phyloP scores from a whole-genome alignment of 2,329 filamentous ascomycete species.

The Ascochyta fabae region DNA sequence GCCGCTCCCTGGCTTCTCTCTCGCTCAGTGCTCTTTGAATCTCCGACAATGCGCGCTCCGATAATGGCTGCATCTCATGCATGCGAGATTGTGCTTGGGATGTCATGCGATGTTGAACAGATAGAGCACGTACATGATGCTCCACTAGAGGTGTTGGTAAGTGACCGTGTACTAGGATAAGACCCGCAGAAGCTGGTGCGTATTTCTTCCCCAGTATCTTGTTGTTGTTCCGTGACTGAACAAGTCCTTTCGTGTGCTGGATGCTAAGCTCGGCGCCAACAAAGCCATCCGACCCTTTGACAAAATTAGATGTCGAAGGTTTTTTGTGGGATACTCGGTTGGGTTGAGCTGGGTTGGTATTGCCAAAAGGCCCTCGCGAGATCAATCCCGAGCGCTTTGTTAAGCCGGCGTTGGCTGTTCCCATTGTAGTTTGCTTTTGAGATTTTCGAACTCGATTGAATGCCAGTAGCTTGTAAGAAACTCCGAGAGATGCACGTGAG shows the following conservation, averaged over 20 bases:
- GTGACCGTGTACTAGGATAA: conserved; percentile 13
- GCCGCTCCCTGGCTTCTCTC: background rate
- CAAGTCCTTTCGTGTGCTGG: background rate
- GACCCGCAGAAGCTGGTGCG: background rate
- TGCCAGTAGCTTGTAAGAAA: background rate
- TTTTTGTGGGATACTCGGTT: background rate
- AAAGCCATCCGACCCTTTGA: conserved; percentile 21
- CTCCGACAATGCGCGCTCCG: background rate
- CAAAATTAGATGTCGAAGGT: background rate
- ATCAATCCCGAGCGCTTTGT: background rate
- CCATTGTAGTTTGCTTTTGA: background rate
- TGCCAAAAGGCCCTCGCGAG: background rate
- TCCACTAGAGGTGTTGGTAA: conserved; percentile 10
- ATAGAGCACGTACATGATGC: background rate
- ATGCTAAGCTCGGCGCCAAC: conserved; percentile 15
- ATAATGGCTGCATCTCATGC: background rate
- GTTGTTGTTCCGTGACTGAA: background rate
- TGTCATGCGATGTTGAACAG: background rate
- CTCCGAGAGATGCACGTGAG: background rate
- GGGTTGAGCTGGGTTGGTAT: background rate
- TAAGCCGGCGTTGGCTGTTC: background rate
- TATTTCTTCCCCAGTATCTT: background rate
- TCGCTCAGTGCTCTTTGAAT: background rate
- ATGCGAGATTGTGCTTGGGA: too few species aligned
- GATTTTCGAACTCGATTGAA: background rate